Base-by-base conservation (phyloP, 2,329 filamentous ascomycete genomes). In the Colletotrichum sp. region DNA sequence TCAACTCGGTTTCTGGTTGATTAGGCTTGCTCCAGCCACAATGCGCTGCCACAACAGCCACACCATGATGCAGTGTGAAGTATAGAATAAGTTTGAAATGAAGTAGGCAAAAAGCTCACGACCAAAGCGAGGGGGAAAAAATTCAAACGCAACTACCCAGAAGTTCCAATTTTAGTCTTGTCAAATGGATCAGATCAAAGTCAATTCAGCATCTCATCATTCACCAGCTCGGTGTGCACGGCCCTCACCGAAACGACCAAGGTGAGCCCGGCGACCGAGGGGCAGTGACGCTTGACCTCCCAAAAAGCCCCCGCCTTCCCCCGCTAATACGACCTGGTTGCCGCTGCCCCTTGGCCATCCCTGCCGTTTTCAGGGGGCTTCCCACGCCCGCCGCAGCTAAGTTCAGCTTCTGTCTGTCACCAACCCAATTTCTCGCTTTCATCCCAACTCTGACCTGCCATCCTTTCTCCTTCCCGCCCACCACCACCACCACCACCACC, bases 401-500 rank as follows among this genome's bases (percentile, higher is more conserved):
- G 68, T 73, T 36, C 64, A 67, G 64, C 44, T 26, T 12, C 69
- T 73, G 70, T 57, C 68, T 75, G 60, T 75, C 72, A 75, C 69
- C 68, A 28, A 36, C 60, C 62, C 30, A 44, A 67, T 32, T 21
- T 57, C 24, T 24, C 34, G 69, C 44, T 74, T 55, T 74, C 72
- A 39, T 72, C 72, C 63, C 62, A 68, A 32, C 72, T 72, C 66
- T n/a, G 8, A 55, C 39, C 32, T 32, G 32, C 52, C 26, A 62
- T 62, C 28, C 39, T 21, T 70, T 63, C 30, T 66, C 57, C 44
- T 52, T 13, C 15, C 13, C 55, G 30, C 18, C 18, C 32, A 39
- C 49, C 57, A 39, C 44, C 49, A 39, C 60, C n/a, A 39, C 18
- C 32, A 39, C 49, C 26, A 39, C 30, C 32, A 32, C 44, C 59